Conservation (phyloP, 306 rosid species). For the Trichosanthes cucumerina region DNA sequence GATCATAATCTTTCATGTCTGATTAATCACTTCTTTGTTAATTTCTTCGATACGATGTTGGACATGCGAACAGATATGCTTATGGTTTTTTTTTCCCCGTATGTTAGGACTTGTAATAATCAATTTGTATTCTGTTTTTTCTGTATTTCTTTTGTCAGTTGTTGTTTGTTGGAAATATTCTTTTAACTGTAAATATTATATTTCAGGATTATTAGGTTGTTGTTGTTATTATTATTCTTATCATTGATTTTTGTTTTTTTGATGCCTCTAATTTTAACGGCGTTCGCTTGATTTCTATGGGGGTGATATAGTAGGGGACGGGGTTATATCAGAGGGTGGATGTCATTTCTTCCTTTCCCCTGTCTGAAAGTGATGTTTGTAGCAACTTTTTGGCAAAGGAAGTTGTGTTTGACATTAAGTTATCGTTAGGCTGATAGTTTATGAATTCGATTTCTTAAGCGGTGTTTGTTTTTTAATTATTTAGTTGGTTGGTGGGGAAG, state of each 20-base stretch:
- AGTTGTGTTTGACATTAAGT: not conserved
- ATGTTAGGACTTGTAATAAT: not conserved
- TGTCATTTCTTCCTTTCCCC: not conserved
- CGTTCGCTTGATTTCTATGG: not conserved
- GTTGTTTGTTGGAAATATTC: not conserved
- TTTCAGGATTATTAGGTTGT: not conserved
- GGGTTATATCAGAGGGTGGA: not conserved
- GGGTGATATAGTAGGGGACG: not conserved
- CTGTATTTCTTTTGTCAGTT: not conserved
- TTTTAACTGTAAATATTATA: not conserved
- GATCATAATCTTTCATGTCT: slow-evolving; percentile 5
- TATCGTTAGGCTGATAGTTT: not conserved
- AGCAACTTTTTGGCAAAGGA: not conserved
- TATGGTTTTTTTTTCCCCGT: not conserved
- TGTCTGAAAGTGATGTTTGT: slow-evolving; percentile 4
- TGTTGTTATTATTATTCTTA: not conserved
- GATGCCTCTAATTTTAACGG: not conserved
- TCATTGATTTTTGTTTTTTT: not conserved
- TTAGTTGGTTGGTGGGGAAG: not conserved
- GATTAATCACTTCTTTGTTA: not conserved
- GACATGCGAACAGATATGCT: not conserved
- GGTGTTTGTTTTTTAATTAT: not conserved
- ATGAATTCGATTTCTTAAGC: not conserved
- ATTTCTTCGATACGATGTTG: not conserved
- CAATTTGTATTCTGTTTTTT: not conserved